Evolutionary conservation across 2,329 filamentous ascomycete genomes (phyloP).

Genomic region (Fusarium transvaalense): DNA sequence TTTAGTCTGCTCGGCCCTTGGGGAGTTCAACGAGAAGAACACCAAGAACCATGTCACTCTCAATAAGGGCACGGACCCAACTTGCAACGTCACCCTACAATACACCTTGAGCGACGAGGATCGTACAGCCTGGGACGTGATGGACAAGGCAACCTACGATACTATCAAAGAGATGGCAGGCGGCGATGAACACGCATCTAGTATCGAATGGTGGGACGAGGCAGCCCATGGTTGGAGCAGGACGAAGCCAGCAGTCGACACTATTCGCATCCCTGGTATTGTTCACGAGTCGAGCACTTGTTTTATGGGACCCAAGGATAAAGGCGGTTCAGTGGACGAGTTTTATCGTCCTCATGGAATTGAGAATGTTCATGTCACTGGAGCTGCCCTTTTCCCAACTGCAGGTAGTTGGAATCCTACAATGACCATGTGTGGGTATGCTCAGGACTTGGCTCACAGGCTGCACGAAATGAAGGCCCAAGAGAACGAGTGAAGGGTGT

Average conservation of each 20-base stretch:
- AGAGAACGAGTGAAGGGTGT: too few relatives aligned
- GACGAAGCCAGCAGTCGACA: not conserved
- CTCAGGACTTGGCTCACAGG: too few relatives aligned
- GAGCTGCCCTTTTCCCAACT: too few relatives aligned
- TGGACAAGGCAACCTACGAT: constrained; percentile 1
- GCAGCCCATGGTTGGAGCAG: not conserved
- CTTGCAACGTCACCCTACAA: not conserved
- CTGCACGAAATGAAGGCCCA: too few relatives aligned
- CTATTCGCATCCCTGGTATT: constrained; percentile 2
- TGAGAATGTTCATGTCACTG: too few relatives aligned
- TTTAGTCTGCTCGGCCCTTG: not conserved
- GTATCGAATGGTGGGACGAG: constrained; percentile 8
- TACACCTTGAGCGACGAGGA: not conserved
- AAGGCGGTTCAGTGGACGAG: too few relatives aligned
- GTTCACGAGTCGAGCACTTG: constrained; percentile 7
- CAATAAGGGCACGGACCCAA: not conserved
- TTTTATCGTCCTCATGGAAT: too few relatives aligned
- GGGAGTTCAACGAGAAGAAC: constrained; percentile 1
- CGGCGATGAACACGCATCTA: not conserved
- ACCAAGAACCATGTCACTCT: not conserved
- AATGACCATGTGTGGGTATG: too few relatives aligned
- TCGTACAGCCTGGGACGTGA: not conserved
- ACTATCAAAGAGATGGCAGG: not conserved
- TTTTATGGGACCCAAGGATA: not conserved
- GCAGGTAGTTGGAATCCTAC: too few relatives aligned